These are phyloP conservation scores for Termitomyces sp. DNA, from an alignment of 768 basidiomycete genomes.

Conservation along the genomic window DNA sequence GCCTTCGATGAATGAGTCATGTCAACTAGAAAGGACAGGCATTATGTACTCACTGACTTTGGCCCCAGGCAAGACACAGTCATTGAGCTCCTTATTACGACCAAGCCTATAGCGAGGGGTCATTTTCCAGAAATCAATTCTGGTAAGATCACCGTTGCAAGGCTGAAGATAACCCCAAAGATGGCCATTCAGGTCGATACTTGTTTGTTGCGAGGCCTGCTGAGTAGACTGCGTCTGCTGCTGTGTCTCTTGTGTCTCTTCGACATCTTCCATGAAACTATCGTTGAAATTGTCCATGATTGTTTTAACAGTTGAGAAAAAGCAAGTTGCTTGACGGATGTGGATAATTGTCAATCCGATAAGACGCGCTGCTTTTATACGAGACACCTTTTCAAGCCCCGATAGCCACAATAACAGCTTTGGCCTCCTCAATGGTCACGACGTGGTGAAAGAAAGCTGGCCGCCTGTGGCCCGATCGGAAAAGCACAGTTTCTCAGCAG, in stretches of 20 bases:
- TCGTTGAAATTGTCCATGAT: slow-evolving; percentile 12
- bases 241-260: slow-evolving; percentile 26
- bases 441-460: slow-evolving; percentile 8
- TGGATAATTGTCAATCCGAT: neutral
- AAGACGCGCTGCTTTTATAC: slow-evolving; percentile 18
- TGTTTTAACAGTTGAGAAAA: neutral
- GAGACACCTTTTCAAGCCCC: slow-evolving; percentile 27
- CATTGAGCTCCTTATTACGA: slow-evolving; percentile 41
- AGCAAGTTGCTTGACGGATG: neutral
- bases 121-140: slow-evolving; percentile 59
- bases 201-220: slow-evolving; percentile 33
- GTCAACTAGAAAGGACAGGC: neutral
- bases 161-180: slow-evolving; percentile 75
- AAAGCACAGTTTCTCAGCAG: neutral
- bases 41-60: slow-evolving; percentile 62
- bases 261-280: slow-evolving; percentile 16
- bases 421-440: slow-evolving; percentile 9
- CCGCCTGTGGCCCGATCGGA: slow-evolving; percentile 1
- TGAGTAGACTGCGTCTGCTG: slow-evolving; percentile 42
- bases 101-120: slow-evolving; percentile 48
- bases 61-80: slow-evolving; percentile 56
- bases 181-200: slow-evolving; percentile 27
- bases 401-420: slow-evolving; percentile 12
- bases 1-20: slow-evolving; percentile 27
- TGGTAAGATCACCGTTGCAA: slow-evolving; percentile 41